Evolutionary conservation across 208 protist species (phyloP).

Genomic region (Lotmaria passim): DNA sequence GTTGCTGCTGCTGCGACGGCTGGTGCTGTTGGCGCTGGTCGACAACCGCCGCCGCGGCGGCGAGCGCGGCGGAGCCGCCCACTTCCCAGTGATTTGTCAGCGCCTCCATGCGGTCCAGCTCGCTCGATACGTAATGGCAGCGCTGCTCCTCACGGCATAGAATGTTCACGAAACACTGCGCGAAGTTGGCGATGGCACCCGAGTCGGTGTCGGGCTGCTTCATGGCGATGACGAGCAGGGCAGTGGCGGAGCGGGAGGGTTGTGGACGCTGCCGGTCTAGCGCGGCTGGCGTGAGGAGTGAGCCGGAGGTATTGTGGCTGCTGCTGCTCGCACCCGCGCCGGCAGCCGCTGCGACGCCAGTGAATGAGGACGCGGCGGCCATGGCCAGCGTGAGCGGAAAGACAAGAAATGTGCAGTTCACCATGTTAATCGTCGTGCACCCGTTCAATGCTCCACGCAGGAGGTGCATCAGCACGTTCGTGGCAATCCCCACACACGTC

Average conservation of each 20-base stretch:
- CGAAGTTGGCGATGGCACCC: conserved; percentile 65
- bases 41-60: conserved; percentile 20
- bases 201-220: conserved; percentile 63
- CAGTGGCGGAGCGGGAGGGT: conserved; percentile 22
- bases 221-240: conserved; percentile 81
- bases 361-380: not conserved
- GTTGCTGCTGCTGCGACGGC: not conserved
- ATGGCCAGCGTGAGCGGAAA: conserved; percentile 47
- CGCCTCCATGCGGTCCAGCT: conserved; percentile 58
- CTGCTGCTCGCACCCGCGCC: not conserved
- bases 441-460: conserved; percentile 54
- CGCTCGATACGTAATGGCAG: conserved; percentile 54
- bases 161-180: conserved; percentile 86
- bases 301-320: not conserved
- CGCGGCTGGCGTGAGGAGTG: not conserved
- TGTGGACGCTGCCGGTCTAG: conserved; percentile 14
- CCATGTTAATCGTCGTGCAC: conserved; percentile 76
- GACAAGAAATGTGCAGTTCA: conserved; percentile 74
- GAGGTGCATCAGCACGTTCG: conserved; percentile 66
- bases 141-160: conserved; percentile 78
- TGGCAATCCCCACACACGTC: conserved; percentile 74
- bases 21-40: conserved; percentile 9
- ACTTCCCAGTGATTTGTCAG: conserved; percentile 44
- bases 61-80: conserved; percentile 24
- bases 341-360: not conserved